phyloP scores from a whole-genome alignment of 768 basidiomycete species.

The Xerocomellus amylosporus region DNA sequence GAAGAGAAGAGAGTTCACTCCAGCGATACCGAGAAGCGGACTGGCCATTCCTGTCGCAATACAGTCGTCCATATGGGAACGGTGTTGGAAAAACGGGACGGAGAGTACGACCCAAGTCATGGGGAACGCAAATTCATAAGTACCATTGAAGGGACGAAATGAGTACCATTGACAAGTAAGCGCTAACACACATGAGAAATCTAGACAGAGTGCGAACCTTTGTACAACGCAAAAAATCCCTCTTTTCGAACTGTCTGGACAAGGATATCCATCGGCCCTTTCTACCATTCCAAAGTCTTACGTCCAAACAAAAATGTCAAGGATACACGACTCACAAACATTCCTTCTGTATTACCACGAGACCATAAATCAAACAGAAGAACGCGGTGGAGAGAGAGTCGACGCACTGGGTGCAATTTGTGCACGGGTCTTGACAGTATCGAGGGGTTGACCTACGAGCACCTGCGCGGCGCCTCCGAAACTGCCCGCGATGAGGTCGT shows the following conservation, averaged over 20 bases:
- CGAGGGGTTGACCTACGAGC: constrained; percentile 88
- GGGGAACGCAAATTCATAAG: neutral
- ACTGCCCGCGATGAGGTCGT: constrained; percentile 85
- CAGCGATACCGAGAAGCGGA: constrained; percentile 89
- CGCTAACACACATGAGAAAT: neutral
- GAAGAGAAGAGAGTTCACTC: constrained; percentile 94
- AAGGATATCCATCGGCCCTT: constrained; percentile 92
- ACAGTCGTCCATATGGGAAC: neutral
- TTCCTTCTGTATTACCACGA: constrained; percentile 52
- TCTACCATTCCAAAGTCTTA: constrained; percentile 42
- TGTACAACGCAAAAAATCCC: constrained; percentile 91
- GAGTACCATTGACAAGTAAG: neutral
- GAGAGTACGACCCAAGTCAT: neutral
- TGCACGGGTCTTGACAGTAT: constrained; percentile 85
- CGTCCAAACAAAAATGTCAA: neutral
- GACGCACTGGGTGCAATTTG: constrained; percentile 79
- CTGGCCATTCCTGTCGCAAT: constrained; percentile 67
- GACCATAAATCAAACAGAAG: neutral
- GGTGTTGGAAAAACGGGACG: neutral
- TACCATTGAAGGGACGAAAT: neutral
- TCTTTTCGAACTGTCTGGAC: constrained; percentile 78
- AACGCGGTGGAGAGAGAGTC: constrained; percentile 2
- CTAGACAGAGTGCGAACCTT: constrained; percentile 52
- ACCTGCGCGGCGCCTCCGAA: constrained; percentile 94
- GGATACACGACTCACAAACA: constrained; percentile 74